phyloP scores from a whole-genome alignment of 768 basidiomycete species.

The Sarcodon sp. region DNA sequence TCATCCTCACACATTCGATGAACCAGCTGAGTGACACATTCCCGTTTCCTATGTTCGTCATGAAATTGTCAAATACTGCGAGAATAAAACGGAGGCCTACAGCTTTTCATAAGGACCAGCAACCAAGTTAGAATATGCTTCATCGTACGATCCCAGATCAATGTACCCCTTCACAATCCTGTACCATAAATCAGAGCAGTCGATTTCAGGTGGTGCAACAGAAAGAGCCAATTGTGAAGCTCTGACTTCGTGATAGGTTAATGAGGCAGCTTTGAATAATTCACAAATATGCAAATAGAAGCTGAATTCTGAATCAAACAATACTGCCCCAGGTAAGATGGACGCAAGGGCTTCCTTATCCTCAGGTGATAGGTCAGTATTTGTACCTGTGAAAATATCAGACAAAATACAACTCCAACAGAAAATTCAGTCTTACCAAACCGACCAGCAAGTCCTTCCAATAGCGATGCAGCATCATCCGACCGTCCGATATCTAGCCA shows the following conservation, averaged over 20 bases:
- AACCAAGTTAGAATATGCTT: slow-evolving; percentile 76
- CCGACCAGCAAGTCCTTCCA: slow-evolving; percentile 64
- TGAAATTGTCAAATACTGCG: background rate
- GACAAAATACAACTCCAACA: background rate
- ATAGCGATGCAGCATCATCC: slow-evolving; percentile 59
- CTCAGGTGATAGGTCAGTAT: slow-evolving; percentile 38
- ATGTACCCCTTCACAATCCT: slow-evolving; percentile 65
- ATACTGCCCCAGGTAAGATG: slow-evolving; percentile 44
- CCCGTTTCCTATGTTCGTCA: slow-evolving; percentile 48
- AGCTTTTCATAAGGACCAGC: slow-evolving; percentile 62
- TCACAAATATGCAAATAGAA: slow-evolving; percentile 71
- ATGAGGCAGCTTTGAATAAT: slow-evolving; percentile 52
- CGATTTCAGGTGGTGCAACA: slow-evolving; percentile 36
- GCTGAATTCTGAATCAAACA: slow-evolving; percentile 47
- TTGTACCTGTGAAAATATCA: slow-evolving; percentile 23
- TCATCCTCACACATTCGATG: slow-evolving; percentile 89
- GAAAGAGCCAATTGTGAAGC: slow-evolving; percentile 78
- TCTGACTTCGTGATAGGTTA: slow-evolving; percentile 47
- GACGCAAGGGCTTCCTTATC: slow-evolving; percentile 49
- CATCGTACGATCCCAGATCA: slow-evolving; percentile 66
- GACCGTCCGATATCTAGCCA: slow-evolving; percentile 52
- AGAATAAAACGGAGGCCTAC: slow-evolving; percentile 33
- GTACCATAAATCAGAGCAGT: slow-evolving; percentile 66
- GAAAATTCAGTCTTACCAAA: slow-evolving; percentile 43
- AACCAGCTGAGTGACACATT: slow-evolving; percentile 71